Conservation (phyloP, 2,329 filamentous ascomycete genomes). For the Aspergillus sp. region DNA sequence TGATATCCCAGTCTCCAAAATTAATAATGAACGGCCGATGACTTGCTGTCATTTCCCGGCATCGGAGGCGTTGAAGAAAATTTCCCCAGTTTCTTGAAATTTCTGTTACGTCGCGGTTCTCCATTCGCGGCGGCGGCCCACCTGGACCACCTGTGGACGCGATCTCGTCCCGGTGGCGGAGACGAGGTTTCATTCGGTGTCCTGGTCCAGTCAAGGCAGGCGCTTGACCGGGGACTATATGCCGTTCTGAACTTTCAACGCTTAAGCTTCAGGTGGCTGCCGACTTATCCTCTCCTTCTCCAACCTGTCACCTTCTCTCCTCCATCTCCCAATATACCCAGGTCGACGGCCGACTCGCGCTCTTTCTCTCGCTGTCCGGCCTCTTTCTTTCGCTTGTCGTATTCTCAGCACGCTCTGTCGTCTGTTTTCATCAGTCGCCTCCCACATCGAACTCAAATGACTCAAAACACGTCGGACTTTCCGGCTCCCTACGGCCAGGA, state of each 20-base stretch:
- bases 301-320: neutral
- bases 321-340: neutral
- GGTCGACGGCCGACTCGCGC: neutral
- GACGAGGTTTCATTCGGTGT: neutral
- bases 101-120: slow-evolving; percentile 22
- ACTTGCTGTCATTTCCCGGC: slow-evolving; percentile 3
- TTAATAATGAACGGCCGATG: slow-evolving; percentile 3
- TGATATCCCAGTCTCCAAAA: neutral
- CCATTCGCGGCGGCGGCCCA: slow-evolving; percentile 21
- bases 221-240: too few relatives aligned
- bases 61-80: slow-evolving; percentile 9
- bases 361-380: neutral
- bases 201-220: neutral
- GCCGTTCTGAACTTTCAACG: too few relatives aligned
- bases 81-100: slow-evolving; percentile 21
- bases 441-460: neutral
- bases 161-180: slow-evolving; percentile 19
- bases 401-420: neutral
- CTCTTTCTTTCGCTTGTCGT: neutral
- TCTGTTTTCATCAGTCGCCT: slow-evolving; percentile 11
- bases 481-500: slow-evolving; percentile 15
- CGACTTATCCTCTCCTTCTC: neutral
- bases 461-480: slow-evolving; percentile 13
- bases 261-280: neutral
- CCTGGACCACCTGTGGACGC: slow-evolving; percentile 8